Conservation (phyloP, 2,329 filamentous ascomycete species). For the Bertia moriformis region DNA sequence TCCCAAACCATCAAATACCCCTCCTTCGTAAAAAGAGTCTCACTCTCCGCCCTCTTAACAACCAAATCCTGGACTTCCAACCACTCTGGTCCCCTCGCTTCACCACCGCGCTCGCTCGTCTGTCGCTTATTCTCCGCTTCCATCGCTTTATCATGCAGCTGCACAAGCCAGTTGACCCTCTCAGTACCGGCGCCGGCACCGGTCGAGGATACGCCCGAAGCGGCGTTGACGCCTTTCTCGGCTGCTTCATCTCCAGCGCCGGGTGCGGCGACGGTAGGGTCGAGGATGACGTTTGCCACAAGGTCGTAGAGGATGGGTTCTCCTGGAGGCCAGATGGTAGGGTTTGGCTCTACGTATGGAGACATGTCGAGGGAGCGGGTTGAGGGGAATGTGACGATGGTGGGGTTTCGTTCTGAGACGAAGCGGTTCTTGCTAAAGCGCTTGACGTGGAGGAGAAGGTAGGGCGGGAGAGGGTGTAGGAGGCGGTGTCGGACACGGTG, state of each 20-base stretch:
- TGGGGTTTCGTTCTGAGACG: conserved; percentile 86
- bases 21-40: conserved; percentile 50
- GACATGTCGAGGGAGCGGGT: conserved; percentile 68
- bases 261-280: conserved; percentile 87
- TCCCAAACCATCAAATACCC: conserved; percentile 60
- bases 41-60: conserved; percentile 43
- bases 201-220: conserved; percentile 38
- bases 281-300: conserved; percentile 32
- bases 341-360: conserved; percentile 82
- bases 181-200: conserved; percentile 72
- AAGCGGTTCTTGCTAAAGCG: conserved; percentile 96
- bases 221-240: conserved; percentile 58
- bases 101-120: conserved; percentile 32
- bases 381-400: conserved; percentile 86
- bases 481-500: conserved; percentile 85
- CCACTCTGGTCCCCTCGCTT: conserved; percentile 37
- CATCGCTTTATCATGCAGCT: conserved; percentile 66
- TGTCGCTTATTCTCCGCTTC: conserved; percentile 87
- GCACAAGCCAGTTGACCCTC: conserved; percentile 82
- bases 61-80: conserved; percentile 51
- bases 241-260: conserved; percentile 88
- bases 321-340: conserved; percentile 38
- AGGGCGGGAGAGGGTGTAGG: conserved; percentile 79
- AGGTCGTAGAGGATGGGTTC: neutral
- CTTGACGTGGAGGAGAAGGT: conserved; percentile 88